A percentile compares a stretch with the other conserved stretches of the same genome.
Conservation (phyloP, 176 grass and related monocot genomes). For the Carex kokanica region DNA sequence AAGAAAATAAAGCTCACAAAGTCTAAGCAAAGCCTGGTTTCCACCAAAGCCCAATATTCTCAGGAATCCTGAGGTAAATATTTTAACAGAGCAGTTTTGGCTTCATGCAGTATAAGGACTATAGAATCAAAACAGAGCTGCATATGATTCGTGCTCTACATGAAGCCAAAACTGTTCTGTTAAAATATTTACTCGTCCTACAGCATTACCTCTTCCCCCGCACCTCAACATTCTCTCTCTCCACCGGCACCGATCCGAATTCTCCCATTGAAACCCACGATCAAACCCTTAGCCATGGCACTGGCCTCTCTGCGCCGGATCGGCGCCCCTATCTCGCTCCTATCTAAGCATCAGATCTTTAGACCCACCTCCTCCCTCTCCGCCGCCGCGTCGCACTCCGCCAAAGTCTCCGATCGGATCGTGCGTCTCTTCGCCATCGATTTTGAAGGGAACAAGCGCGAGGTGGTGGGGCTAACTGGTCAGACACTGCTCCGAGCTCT, state of each 20-base stretch:
- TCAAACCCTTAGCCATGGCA: constrained; percentile 62
- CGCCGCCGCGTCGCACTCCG: constrained; percentile 33
- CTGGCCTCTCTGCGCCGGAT: constrained; percentile 57
- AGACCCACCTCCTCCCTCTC: constrained; percentile 23
- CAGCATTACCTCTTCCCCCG: not conserved
- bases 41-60: not conserved
- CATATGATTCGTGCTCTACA: too few relatives aligned
- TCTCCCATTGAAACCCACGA: constrained; percentile 35
- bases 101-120: too few relatives aligned
- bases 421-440: constrained; percentile 84
- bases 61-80: too few relatives aligned
- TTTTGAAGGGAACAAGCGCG: constrained; percentile 50
- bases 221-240: not conserved
- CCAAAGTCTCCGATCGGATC: constrained; percentile 95
- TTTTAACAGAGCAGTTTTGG: too few relatives aligned
- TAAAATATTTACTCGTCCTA: too few relatives aligned
- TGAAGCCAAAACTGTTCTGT: too few relatives aligned
- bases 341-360: constrained; percentile 32
- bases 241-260: constrained; percentile 24
- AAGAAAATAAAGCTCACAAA: not conserved
- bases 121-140: too few relatives aligned
- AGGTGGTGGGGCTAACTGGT: constrained; percentile 64
- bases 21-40: not conserved
- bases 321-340: constrained; percentile 32
- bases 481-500: constrained; percentile 87